Base-by-base conservation (phyloP, 768 basidiomycete genomes). In the Chalciporus pseudorubinellus region DNA sequence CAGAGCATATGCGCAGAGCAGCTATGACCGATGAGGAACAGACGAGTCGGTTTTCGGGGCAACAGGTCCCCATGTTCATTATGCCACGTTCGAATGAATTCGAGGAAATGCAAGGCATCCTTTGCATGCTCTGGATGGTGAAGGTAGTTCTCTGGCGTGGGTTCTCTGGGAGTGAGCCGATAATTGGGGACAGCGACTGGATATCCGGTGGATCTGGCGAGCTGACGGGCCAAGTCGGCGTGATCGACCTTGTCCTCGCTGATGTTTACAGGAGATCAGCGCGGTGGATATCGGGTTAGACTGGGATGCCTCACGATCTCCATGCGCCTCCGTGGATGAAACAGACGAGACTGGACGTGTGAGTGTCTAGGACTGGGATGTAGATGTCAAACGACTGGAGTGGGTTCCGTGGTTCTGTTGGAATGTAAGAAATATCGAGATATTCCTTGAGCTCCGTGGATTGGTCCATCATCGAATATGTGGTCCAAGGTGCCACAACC, bases 241-340 rank as follows among this genome's bases (percentile, higher is more conserved):
- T 89, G 77, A 55, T 84, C 75, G 4, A 66, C 62, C 70, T 92
- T 92, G 71, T 90, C 88, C 58, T 88, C 89, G 40, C 88, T 90
- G 65, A 42, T 21, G n/a, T 46, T 39, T 22, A 53, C 39, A 53
- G 50, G 31, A 38, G 52, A 31, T 52, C 46, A 52, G 20, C 24
- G 20, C 39, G 21, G 42, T 45, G 41, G 24, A 43, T 13, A 18
- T 26, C 16, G 33, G 13, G 7, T 36, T 16, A 20, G 24, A 43
- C 53, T 28, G 34, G 53, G 45, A 50, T 3, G 44, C 63, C 85
- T 74, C 63, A 89, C 89, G 81, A 66, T 60, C 82, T 74, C 91
- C 91, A 93, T 20, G 90, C 91, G 29, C 91, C 91, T 26, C 91
- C 91, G 58, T 91, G 91, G 24, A 92, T 71, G 60, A 90, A 92